Conservation (phyloP, 116 monocot genomes). For the Trichopus zeylanicus region DNA sequence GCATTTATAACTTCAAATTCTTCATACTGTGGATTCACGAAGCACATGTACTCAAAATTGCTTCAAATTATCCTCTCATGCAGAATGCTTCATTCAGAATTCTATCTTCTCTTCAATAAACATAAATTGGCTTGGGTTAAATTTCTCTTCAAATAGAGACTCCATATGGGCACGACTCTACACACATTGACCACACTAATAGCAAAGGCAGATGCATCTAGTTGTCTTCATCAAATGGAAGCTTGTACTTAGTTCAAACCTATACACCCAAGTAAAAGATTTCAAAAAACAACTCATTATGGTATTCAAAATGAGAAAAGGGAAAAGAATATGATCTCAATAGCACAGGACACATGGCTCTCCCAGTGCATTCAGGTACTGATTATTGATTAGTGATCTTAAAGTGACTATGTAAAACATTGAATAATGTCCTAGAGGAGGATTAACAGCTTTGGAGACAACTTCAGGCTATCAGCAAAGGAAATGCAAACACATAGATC, state of each 20-base stretch:
- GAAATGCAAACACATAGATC: neutral
- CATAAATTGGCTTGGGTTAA: conserved; percentile 22
- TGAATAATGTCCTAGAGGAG: too few species aligned
- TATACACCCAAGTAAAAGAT: conserved; percentile 72
- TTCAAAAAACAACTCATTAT: conserved; percentile 62
- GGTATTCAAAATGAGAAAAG: conserved; percentile 1
- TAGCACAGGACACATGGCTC: neutral
- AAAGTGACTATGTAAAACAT: neutral
- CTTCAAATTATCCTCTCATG: conserved; percentile 34
- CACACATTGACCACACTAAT: conserved; percentile 42
- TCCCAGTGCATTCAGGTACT: neutral
- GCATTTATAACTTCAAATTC: conserved; percentile 31
- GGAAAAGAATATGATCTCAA: conserved; percentile 6
- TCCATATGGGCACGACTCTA: conserved; percentile 46
- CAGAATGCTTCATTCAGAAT: conserved; percentile 34
- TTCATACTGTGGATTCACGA: conserved; percentile 20
- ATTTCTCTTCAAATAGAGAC: conserved; percentile 22
- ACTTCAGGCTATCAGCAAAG: neutral
- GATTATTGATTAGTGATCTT: neutral
- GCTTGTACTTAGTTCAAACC: conserved; percentile 77
- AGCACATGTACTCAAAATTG: conserved; percentile 23
- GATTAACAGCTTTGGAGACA: neutral
- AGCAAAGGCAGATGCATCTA: conserved; percentile 39
- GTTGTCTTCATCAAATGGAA: conserved; percentile 59
- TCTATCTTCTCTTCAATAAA: conserved; percentile 37